Conservation (phyloP, 75 land plant genomes). For the Sequoiadendron giganteum region DNA sequence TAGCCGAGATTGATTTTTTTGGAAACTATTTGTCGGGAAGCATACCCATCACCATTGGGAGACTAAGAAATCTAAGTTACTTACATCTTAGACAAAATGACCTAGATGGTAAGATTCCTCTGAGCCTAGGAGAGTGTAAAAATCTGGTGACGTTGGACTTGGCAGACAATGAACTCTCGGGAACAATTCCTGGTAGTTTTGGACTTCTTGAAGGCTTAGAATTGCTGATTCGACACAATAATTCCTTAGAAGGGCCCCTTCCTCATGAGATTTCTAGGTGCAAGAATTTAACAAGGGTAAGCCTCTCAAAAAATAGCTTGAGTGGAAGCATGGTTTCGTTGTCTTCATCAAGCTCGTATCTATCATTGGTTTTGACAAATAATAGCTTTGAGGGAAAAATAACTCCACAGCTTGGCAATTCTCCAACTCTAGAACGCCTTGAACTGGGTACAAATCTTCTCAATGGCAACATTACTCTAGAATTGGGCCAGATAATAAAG, state of each 20-base stretch:
- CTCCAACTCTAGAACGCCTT: constrained; percentile 44
- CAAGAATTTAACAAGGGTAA: constrained; percentile 48
- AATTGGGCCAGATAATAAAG: constrained; percentile 36
- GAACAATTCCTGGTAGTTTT: constrained; percentile 50
- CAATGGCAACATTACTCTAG: constrained; percentile 53
- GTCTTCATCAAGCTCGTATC: constrained; percentile 29
- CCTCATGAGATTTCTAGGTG: constrained; percentile 43
- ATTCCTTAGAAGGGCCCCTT: constrained; percentile 69
- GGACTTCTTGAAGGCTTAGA: constrained; percentile 33
- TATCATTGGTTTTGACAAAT: constrained; percentile 60
- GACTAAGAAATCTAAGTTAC: constrained; percentile 43
- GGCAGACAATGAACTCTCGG: constrained; percentile 67
- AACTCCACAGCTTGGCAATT: constrained; percentile 43
- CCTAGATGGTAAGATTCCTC: constrained; percentile 65
- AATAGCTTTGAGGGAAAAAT: constrained; percentile 64
- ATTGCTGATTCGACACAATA: constrained; percentile 61
- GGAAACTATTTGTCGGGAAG: constrained; percentile 65
- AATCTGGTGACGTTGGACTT: constrained; percentile 52
- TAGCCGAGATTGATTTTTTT: constrained; percentile 58
- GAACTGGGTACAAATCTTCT: constrained; percentile 61
- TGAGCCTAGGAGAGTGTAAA: constrained; percentile 61
- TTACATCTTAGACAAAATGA: constrained; percentile 65
- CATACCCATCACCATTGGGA: constrained; percentile 60
- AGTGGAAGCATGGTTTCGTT: constrained; percentile 52
- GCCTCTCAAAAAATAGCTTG: constrained; percentile 62